Base-by-base conservation (phyloP, 495 filamentous ascomycete species). In the Tuber indicum region DNA sequence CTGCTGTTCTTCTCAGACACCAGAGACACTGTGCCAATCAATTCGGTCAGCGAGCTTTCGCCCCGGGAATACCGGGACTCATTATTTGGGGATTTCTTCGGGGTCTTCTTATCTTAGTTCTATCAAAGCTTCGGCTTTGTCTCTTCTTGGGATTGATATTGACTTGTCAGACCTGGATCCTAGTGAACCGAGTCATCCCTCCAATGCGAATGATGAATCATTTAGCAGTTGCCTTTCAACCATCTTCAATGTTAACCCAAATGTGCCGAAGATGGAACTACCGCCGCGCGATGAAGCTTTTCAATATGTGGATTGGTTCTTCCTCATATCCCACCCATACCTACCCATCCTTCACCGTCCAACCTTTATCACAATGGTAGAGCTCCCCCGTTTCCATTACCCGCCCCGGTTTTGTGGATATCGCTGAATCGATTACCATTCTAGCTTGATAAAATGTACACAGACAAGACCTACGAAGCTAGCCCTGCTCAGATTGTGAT, bases 131-230 rank as follows among this genome's bases (percentile, higher is more conserved):
- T 93, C 91, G 1, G 89, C 89, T 1, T 85, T 95, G 72, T 89
- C 90, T 3, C 88, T 95, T 71, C 88, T 94, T 69, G 92, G 92
- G 32, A 90, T 91, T 78, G 89, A 92, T 72, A 92, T 95, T 78
- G 91, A 94, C 82, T 86, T 94, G 41, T 89, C 91, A 4, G 90
- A 91, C 52, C 91, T 93, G 80, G 87, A 90, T 44, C 89, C 89
- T 0, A 78, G 70, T 3, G 82, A 83, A 71, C 86, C 87, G 0
- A 89, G 92, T 70, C 87, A 90, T 81, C 86, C 23, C 83, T 85
- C 32, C 81, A 85, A 82, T 72, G 74, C 75, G 46, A 76, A 78
- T 32, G 82, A 81, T 86, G 92, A 91, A 83, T 93, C 92, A 0
- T 91, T 92, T 77, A 87, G 87, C 71, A 88, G 89, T 70, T 91